These are phyloP conservation scores for Pythium pyrilobum DNA, from an alignment of 352 stramenopile genomes.

Conservation along the genomic window DNA sequence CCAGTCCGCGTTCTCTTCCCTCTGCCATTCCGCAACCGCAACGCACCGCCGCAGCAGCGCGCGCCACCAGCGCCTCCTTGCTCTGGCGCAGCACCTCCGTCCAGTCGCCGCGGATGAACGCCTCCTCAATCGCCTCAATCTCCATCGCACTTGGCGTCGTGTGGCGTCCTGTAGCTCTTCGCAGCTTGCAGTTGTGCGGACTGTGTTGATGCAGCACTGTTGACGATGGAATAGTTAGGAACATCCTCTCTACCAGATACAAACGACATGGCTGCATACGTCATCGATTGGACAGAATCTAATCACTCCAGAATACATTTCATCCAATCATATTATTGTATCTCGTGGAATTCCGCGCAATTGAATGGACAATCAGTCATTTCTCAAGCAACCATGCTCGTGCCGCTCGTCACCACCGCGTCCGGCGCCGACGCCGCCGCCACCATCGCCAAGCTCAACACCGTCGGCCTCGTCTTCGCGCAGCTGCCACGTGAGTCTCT, in stretches of 20 bases:
- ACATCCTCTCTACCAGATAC: conserved; percentile 1
- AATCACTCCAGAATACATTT: conserved; percentile 3
- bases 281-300: conserved; percentile 20
- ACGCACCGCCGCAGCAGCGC: not conserved
- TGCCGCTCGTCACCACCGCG: conserved; percentile 19
- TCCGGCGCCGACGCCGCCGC: not conserved
- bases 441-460: conserved; percentile 38
- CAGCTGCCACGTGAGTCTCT: conserved; percentile 29
- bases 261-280: conserved; percentile 10
- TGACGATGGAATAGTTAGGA: conserved; percentile 1
- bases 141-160: conserved; percentile 17
- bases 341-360: not conserved
- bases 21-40: not conserved
- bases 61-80: conserved; percentile 8
- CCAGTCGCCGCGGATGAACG: conserved; percentile 57
- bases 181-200: conserved; percentile 1
- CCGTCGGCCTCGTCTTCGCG: conserved; percentile 35
- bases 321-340: conserved; percentile 9
- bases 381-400: conserved; percentile 19
- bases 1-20: too few relatives aligned
- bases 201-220: conserved; percentile 11
- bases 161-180: not conserved
- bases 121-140: conserved; percentile 43
- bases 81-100: conserved; percentile 44
- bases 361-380: conserved; percentile 16